These are phyloP conservation scores for Talaromyces sp. DNA, from an alignment of 2,329 filamentous ascomycete species.

Conservation along the genomic window DNA sequence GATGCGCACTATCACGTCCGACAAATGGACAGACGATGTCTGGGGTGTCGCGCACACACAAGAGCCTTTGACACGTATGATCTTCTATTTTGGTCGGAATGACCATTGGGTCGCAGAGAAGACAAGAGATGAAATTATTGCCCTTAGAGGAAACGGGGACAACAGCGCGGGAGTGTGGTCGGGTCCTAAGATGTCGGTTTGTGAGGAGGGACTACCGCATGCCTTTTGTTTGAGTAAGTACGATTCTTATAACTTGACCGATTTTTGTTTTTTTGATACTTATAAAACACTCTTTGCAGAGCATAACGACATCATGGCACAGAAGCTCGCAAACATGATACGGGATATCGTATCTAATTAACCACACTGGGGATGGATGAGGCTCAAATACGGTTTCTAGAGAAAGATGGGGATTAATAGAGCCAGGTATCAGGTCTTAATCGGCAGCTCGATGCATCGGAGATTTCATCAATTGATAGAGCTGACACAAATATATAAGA, in stretches of 20 bases:
- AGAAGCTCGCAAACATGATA: constrained; percentile 54
- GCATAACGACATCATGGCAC: constrained; percentile 53
- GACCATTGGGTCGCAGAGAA: constrained; percentile 66
- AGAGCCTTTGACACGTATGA: constrained; percentile 49
- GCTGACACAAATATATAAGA: not conserved
- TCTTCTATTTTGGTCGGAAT: constrained; percentile 61
- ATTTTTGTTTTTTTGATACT: not conserved
- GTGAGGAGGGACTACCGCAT: constrained; percentile 59
- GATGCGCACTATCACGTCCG: constrained; percentile 58
- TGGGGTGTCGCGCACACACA: constrained; percentile 54
- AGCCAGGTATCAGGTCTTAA: not conserved
- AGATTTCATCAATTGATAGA: no score
- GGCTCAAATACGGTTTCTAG: not conserved
- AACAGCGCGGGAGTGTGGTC: constrained; percentile 19
- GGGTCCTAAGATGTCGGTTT: constrained; percentile 58
- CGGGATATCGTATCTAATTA: constrained; percentile 41
- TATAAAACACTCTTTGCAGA: constrained; percentile 26
- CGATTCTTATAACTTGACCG: no score
- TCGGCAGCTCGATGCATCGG: no score
- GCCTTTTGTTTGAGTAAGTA: constrained; percentile 60
- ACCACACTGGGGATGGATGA: not conserved
- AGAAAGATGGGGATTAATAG: no score
- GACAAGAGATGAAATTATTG: constrained; percentile 60
- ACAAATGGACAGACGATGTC: constrained; percentile 61
- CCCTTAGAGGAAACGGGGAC: constrained; percentile 37